phyloP scores from a whole-genome alignment of 2,329 filamentous ascomycete species.

The Penicillium sclerotiorum region DNA sequence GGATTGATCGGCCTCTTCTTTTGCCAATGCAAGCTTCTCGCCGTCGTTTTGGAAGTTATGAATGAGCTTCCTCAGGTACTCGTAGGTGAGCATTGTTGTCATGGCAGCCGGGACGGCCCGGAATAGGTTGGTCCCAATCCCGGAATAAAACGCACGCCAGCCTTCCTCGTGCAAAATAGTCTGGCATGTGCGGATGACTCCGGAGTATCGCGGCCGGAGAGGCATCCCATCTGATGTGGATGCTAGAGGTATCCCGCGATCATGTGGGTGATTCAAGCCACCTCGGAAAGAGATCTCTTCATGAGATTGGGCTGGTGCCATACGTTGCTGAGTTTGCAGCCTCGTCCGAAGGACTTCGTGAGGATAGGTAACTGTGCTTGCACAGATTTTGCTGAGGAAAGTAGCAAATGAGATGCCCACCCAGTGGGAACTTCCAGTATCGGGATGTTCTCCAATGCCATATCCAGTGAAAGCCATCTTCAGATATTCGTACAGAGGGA shows the following conservation, averaged over 20 bases:
- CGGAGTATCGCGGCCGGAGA: conserved; percentile 65
- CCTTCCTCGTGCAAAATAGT: conserved; percentile 90
- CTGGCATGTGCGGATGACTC: conserved; percentile 77
- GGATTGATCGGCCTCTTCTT: conserved; percentile 9
- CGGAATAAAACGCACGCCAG: conserved; percentile 95
- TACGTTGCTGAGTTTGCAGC: conserved; percentile 87
- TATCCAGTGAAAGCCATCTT: conserved; percentile 88
- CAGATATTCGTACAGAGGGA: conserved; percentile 92
- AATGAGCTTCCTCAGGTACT: conserved; percentile 66
- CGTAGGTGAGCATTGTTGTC: conserved; percentile 96
- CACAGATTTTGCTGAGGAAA: conserved; percentile 90
- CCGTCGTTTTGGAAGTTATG: conserved; percentile 59
- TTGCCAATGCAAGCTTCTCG: conserved; percentile 26
- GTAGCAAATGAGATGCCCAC: conserved; percentile 83
- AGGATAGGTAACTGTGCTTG: conserved; percentile 93
- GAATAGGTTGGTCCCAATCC: conserved; percentile 97
- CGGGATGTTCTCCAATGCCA: conserved; percentile 74
- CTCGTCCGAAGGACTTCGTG: conserved; percentile 95
- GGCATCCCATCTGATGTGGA: conserved; percentile 61
- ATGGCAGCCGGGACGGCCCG: conserved; percentile 92
- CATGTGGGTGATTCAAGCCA: conserved; percentile 40
- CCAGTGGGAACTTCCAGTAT: conserved; percentile 69
- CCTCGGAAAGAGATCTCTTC: conserved; percentile 56
- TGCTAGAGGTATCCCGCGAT: conserved; percentile 48
- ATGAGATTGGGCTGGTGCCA: conserved; percentile 49